Conservation (phyloP, 129 eudicot genomes). For the Erigeron canadensis region DNA sequence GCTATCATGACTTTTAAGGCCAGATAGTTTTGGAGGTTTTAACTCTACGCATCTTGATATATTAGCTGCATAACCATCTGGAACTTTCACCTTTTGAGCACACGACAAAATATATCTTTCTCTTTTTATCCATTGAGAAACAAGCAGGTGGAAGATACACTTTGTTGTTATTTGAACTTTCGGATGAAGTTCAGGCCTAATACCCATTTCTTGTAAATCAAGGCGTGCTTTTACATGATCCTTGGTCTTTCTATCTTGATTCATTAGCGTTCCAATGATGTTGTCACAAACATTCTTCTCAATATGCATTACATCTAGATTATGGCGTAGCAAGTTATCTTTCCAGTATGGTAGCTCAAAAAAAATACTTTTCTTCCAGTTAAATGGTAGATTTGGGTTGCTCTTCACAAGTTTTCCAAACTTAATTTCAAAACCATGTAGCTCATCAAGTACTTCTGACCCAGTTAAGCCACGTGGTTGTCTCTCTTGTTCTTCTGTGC, state of each 20-base stretch:
- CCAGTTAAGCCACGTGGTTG: neutral
- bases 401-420: constrained; percentile 19
- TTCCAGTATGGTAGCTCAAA: constrained; percentile 17
- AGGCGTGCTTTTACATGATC: constrained; percentile 10
- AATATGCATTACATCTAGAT: constrained; percentile 23
- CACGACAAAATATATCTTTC: constrained; percentile 7
- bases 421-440: neutral
- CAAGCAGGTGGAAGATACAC: neutral
- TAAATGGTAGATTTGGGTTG: constrained; percentile 5
- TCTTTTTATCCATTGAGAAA: constrained; percentile 19
- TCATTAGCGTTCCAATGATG: constrained; percentile 12
- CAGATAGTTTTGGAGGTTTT: neutral
- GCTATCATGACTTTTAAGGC: constrained; percentile 27
- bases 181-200: constrained; percentile 19
- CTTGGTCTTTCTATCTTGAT: constrained; percentile 19
- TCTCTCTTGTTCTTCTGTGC: neutral
- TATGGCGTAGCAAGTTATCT: constrained; percentile 9
- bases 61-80: constrained; percentile 31
- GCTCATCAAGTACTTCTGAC: neutral
- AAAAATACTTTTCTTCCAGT: constrained; percentile 22
- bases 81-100: constrained; percentile 14
- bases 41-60: constrained; percentile 15
- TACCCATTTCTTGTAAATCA: constrained; percentile 14
- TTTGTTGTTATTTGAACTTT: neutral
- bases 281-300: constrained; percentile 13